A percentile compares a stretch with the other conserved stretches of the same genome.
These are phyloP conservation scores for Arthrocladium fulminans DNA, from an alignment of 2,329 filamentous ascomycete genomes.

Conservation along the genomic window DNA sequence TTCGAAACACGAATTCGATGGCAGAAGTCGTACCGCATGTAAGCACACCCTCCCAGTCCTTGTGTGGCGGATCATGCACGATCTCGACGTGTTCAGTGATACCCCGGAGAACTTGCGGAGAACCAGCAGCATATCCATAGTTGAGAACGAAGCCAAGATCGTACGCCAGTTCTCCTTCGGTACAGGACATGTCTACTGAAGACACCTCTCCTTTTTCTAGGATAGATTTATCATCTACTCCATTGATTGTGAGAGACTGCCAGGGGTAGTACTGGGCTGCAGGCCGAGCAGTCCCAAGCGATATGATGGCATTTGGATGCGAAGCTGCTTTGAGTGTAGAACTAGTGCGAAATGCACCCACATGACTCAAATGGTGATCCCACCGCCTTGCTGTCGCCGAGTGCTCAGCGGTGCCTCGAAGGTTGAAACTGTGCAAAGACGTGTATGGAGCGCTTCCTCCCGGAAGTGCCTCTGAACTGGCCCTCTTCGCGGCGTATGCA, in stretches of 20 bases:
- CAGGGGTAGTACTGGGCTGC: neutral
- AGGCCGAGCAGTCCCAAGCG: neutral
- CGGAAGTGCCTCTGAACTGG: neutral
- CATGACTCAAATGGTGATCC: neutral
- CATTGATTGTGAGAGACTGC: neutral
- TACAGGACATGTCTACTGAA: neutral
- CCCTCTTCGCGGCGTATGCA: neutral
- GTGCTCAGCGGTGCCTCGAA: neutral
- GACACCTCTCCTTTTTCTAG: neutral
- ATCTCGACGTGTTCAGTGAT: slow-evolving; percentile 92
- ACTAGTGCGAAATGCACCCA: neutral
- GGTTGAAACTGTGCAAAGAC: neutral
- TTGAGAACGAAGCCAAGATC: slow-evolving; percentile 84
- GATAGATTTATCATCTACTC: neutral
- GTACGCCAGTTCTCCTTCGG: slow-evolving; percentile 17
- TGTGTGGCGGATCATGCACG: slow-evolving; percentile 73
- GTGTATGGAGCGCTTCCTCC: neutral
- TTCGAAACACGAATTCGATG: slow-evolving; percentile 70
- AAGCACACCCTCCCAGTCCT: slow-evolving; percentile 77
- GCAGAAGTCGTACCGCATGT: slow-evolving; percentile 77
- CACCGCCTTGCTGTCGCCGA: neutral
- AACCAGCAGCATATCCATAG: slow-evolving; percentile 77
- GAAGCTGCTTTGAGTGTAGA: neutral
- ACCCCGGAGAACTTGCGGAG: slow-evolving; percentile 80
- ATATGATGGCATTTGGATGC: neutral